phyloP scores from a whole-genome alignment of 1,284 basidiomycete genomes.

The Naganishia sp. region DNA sequence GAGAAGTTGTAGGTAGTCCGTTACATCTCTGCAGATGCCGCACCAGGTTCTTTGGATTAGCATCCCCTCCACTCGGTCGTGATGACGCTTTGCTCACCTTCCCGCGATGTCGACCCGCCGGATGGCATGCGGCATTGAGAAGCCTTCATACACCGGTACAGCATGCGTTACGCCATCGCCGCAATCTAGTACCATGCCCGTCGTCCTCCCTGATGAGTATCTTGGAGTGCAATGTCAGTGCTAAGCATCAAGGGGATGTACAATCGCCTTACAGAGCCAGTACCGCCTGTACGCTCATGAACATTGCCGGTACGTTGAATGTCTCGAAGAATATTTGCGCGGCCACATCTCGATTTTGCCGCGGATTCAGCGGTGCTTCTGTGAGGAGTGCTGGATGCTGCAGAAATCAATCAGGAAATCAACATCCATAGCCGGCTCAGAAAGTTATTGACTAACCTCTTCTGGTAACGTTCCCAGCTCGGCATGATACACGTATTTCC shows the following conservation, averaged over 20 bases:
- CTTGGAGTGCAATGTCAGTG: constrained; percentile 55
- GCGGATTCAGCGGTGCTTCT: constrained; percentile 92
- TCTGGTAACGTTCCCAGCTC: constrained; percentile 91
- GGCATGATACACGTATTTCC: constrained; percentile 94
- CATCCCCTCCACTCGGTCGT: neutral
- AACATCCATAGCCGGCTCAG: neutral
- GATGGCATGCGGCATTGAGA: constrained; percentile 98
- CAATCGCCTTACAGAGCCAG: constrained; percentile 73
- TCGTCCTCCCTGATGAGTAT: constrained; percentile 98
- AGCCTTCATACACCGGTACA: constrained; percentile 98
- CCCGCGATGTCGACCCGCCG: constrained; percentile 94
- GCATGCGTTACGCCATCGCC: constrained; percentile 99
- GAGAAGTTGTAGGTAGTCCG: constrained; percentile 90
- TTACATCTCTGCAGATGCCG: constrained; percentile 73
- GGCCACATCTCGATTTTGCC: constrained; percentile 88
- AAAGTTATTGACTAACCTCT: constrained; percentile 65
- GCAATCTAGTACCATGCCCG: constrained; percentile 97
- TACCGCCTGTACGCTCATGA: constrained; percentile 96
- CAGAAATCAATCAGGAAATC: neutral
- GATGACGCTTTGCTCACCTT: constrained; percentile 59
- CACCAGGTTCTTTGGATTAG: neutral
- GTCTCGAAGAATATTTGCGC: constrained; percentile 99
- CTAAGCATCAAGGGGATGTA: constrained; percentile 4
- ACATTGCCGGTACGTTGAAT: constrained; percentile 97
- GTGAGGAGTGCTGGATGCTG: constrained; percentile 95